These are phyloP conservation scores for Xerocomellus amylosporus DNA, from an alignment of 768 basidiomycete species.

Conservation along the genomic window DNA sequence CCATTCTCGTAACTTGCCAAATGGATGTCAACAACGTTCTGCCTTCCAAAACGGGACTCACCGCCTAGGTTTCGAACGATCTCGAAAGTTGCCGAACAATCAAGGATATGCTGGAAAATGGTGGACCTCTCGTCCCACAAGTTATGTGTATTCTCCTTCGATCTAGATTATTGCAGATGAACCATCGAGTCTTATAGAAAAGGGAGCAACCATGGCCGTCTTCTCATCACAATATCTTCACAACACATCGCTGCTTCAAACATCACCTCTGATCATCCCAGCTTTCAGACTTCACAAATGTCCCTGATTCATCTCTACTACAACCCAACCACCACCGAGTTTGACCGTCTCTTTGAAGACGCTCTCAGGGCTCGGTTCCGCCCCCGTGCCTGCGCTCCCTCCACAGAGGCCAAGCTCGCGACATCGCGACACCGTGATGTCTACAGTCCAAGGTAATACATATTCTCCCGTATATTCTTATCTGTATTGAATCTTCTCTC, in stretches of 20 bases:
- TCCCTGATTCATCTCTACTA: slow-evolving; percentile 1
- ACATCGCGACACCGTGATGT: neutral
- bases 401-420: neutral
- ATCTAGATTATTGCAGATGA: slow-evolving; percentile 8
- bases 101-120: neutral
- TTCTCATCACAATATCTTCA: neutral
- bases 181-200: slow-evolving; percentile 5
- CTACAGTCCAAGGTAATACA: slow-evolving; percentile 24
- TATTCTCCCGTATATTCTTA: neutral
- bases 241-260: neutral
- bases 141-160: neutral
- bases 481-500: neutral
- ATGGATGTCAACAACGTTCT: neutral
- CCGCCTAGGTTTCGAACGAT: neutral
- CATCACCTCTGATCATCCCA: neutral
- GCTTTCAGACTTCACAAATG: neutral
- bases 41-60: slow-evolving; percentile 6
- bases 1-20: slow-evolving; percentile 1
- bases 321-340: neutral
- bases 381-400: neutral
- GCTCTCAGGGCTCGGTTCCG: slow-evolving; percentile 23
- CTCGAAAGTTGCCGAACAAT: slow-evolving; percentile 8
- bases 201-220: neutral
- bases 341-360: slow-evolving; percentile 10
- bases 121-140: neutral